Base-by-base conservation (phyloP, 139 green algal species). In the Diplosphaera chodatii region DNA sequence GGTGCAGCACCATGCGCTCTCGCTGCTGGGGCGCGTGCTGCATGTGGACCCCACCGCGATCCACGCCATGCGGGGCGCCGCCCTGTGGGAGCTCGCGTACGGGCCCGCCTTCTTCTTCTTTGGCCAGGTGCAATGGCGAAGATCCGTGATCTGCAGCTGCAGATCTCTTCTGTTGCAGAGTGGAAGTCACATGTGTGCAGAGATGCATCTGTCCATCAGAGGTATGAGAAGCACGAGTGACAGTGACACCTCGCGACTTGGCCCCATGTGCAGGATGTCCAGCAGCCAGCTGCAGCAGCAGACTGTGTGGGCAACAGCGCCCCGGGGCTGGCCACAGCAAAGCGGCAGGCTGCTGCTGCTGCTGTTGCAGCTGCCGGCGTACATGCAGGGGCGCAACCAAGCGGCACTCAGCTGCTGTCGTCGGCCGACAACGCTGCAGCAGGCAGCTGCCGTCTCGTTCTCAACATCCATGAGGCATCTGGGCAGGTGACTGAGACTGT, bases 41-140 rank as follows among this genome's bases (percentile, higher is more conserved):
- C 10, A 33, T 10, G 64, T 29, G 10, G 56, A 73, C 4, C 67
- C 67, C 23, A 28, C 30, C 16, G 28, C 55, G 0, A 32, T 80
- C 1, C 21, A 55, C 3, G 28, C 40, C 1, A n/a, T 72, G 13
- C 59, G 64, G 20, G 29, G 22, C 30, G 34, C 67, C 34, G 74
- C 74, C 1, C 25, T 86, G 4, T 86, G 80, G 80, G 70, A 71
- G 8, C n/a, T 81, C 25, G 33, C 66, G 0, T 77, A 74, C 15
- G 74, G 80, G 1, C 30, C 68, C 1, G 31, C 59, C 1, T 86
- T 81, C 48, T 81, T 86, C 34, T 76, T 74, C 29, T 70, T 70
- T 23, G 37, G 27, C 25, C 67, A 63, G 29, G 67, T 71, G n/a
- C 32, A 25, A 0, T 22, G 20, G 32, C 22, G 13, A 8, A 13